These are phyloP conservation scores for Rhodotorula graminis DNA, from an alignment of 768 basidiomycete genomes.

Conservation along the genomic window DNA sequence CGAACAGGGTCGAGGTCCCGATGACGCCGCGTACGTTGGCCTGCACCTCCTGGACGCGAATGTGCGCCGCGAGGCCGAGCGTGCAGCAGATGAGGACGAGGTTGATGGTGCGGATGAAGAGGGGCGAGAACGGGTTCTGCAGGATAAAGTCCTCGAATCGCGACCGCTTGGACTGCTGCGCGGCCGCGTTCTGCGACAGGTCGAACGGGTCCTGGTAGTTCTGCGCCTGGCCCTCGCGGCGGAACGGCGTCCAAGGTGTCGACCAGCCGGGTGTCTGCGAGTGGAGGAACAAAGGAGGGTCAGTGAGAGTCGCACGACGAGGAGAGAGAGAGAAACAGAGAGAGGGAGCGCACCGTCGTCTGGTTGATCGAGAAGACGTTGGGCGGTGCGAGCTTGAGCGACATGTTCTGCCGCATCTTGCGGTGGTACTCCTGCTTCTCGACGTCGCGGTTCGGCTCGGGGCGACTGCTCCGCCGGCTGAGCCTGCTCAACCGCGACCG, in stretches of 20 bases:
- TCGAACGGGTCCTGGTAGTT: conserved; percentile 32
- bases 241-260: conserved; percentile 39
- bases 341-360: conserved; percentile 16
- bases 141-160: conserved; percentile 34
- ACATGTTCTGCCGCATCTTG: conserved; percentile 27
- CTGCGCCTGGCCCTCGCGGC: conserved; percentile 11
- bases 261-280: conserved; percentile 40
- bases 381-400: conserved; percentile 22
- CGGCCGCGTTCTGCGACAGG: conserved; percentile 4
- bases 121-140: conserved; percentile 39
- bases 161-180: conserved; percentile 12
- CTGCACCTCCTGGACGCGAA: conserved; percentile 58
- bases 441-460: conserved; percentile 1
- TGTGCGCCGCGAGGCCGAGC: conserved; percentile 68
- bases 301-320: neutral
- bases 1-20: conserved; percentile 76
- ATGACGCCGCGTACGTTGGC: conserved; percentile 62
- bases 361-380: conserved; percentile 37
- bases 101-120: conserved; percentile 73
- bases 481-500: conserved; percentile 8
- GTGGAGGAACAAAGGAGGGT: neutral
- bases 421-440: conserved; percentile 32
- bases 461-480: neutral
- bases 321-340: neutral
- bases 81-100: conserved; percentile 74